A percentile compares a stretch with the other conserved stretches of the same genome.
phyloP scores from a whole-genome alignment of 2,329 filamentous ascomycete genomes.

The Zasmidium cellare region DNA sequence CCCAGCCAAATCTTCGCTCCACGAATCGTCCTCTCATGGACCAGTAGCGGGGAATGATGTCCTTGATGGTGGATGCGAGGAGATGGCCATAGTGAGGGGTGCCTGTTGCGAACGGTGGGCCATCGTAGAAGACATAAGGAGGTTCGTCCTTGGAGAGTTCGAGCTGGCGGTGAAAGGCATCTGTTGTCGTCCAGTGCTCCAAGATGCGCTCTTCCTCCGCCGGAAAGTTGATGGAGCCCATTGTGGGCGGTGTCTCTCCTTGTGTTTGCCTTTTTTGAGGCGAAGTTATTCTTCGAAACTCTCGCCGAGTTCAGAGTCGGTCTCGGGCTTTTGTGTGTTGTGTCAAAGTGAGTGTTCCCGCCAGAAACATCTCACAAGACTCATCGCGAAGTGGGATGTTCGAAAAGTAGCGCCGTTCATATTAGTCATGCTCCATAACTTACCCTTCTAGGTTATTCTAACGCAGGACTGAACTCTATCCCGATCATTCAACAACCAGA shows the following conservation, averaged over 20 bases:
- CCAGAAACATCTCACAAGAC: background rate
- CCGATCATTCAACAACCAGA: background rate
- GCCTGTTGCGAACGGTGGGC: constrained; percentile 57
- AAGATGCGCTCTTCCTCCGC: constrained; percentile 86
- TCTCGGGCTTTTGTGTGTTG: background rate
- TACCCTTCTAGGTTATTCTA: background rate
- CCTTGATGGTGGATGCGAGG: constrained; percentile 91
- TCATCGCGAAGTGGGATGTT: background rate
- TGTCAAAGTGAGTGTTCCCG: background rate
- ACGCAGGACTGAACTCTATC: background rate
- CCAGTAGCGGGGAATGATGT: constrained; percentile 95
- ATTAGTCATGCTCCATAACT: background rate
- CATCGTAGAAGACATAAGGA: constrained; percentile 90
- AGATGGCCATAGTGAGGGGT: constrained; percentile 73
- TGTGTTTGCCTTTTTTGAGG: background rate
- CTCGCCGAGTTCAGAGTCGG: background rate
- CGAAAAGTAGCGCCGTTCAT: background rate
- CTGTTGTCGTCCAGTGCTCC: constrained; percentile 83
- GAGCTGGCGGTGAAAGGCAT: constrained; percentile 85
- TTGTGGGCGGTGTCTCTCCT: constrained; percentile 27
- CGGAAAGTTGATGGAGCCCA: constrained; percentile 72
- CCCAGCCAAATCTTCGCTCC: constrained; percentile 91
- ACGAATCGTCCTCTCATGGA: constrained; percentile 95
- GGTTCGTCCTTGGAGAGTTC: constrained; percentile 80
- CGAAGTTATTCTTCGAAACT: background rate